Evolutionary conservation across 2,329 filamentous ascomycete species (phyloP).

Genomic region (Cladosporium colombiae): DNA sequence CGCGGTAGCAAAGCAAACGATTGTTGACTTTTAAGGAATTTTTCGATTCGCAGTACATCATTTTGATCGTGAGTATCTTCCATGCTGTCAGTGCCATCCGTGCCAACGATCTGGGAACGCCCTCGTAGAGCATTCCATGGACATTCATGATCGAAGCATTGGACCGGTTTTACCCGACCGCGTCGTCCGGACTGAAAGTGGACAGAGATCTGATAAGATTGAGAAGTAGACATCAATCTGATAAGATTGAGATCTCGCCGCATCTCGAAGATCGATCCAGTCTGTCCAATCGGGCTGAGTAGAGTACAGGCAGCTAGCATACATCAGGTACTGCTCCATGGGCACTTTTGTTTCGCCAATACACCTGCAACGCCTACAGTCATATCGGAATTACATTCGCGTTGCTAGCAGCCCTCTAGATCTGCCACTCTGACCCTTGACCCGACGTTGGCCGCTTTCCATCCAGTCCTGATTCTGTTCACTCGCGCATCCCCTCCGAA

Average conservation of each 20-base stretch:
- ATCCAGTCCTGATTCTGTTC: not conserved
- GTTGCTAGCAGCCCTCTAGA: not conserved
- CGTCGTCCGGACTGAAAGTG: too few species aligned
- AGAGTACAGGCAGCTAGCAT: not conserved
- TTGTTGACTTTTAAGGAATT: too few species aligned
- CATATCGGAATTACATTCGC: not conserved
- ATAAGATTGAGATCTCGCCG: not conserved
- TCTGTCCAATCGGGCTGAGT: not conserved
- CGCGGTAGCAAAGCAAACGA: too few species aligned
- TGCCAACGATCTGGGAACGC: too few species aligned
- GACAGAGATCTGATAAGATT: not conserved
- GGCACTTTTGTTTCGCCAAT: not conserved
- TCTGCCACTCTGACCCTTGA: too few species aligned
- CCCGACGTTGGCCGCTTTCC: not conserved
- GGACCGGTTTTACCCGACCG: not conserved
- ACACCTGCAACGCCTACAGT: not conserved
- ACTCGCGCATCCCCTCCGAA: conserved; percentile 7
- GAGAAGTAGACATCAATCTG: not conserved
- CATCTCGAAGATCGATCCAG: not conserved
- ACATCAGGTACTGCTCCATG: not conserved
- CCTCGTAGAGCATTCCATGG: too few species aligned
- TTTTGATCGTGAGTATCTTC: too few species aligned
- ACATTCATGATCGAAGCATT: not conserved
- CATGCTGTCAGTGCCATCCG: too few species aligned
- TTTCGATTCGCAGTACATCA: too few species aligned